Conservation (phyloP, 202 grass and related monocot genomes). For the Dendrocalamus latiflorus region DNA sequence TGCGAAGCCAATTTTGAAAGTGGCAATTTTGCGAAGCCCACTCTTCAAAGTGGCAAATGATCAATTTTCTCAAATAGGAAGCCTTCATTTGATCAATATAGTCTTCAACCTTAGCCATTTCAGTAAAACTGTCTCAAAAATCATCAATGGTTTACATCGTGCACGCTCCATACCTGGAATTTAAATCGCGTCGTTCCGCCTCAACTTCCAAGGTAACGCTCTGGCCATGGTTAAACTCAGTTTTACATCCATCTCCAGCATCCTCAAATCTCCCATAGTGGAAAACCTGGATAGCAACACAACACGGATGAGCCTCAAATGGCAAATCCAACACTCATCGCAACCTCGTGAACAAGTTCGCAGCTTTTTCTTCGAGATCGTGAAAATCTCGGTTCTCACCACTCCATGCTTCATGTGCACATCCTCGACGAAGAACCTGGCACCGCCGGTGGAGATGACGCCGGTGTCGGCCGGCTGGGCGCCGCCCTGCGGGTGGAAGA, state of each 20-base stretch:
- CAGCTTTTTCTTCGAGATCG: not conserved
- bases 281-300: not conserved
- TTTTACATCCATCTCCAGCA: constrained; percentile 13
- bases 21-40: no score
- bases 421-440: constrained; percentile 76
- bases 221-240: constrained; percentile 33
- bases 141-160: not conserved
- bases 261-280: constrained; percentile 68
- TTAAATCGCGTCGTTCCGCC: constrained; percentile 50
- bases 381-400: constrained; percentile 30
- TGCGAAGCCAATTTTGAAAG: no score
- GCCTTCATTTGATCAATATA: no score
- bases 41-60: no score
- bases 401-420: constrained; percentile 64
- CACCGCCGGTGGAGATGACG: no score
- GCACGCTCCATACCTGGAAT: constrained; percentile 54
- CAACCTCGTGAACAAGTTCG: not conserved
- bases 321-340: not conserved
- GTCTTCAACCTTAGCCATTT: no score
- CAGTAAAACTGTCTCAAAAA: no score
- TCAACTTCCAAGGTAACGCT: constrained; percentile 31
- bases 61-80: no score
- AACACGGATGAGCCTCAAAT: not conserved
- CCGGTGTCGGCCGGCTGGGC: no score
- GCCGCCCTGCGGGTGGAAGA: no score